phyloP scores from a whole-genome alignment of 768 basidiomycete genomes.

The Pleurotus eryngii region DNA sequence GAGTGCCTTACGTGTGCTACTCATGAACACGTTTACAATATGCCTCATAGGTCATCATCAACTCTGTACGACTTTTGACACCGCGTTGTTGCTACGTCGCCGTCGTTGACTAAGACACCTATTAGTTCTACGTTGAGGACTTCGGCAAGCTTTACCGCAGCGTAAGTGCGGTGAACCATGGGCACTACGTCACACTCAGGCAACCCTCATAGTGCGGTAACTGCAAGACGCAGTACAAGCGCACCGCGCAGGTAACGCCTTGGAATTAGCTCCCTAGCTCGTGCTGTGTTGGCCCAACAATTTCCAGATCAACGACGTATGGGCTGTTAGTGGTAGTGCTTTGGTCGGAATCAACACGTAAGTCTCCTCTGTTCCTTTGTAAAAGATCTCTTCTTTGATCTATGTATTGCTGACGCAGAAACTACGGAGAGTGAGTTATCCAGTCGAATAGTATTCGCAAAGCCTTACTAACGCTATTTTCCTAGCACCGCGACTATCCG shows the following conservation, averaged over 20 bases:
- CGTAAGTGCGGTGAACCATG: constrained; percentile 13
- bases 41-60: constrained; percentile 27
- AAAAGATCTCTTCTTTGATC: too few relatives aligned
- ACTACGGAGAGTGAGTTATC: constrained; percentile 31
- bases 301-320: constrained; percentile 27
- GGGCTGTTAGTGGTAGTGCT: constrained; percentile 28
- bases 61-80: constrained; percentile 20
- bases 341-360: constrained; percentile 32
- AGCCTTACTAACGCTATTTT: too few relatives aligned
- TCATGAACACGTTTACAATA: too few relatives aligned
- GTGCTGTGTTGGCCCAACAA: not conserved
- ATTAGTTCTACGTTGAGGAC: constrained; percentile 36
- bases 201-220: constrained; percentile 25
- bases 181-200: not conserved
- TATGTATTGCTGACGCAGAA: constrained; percentile 14
- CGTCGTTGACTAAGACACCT: not conserved
- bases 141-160: constrained; percentile 37
- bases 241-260: constrained; percentile 16
- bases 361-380: constrained; percentile 4
- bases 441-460: too few relatives aligned
- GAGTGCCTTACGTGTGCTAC: not conserved
- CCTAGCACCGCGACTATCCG: constrained; percentile 29
- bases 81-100: not conserved
- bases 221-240: constrained; percentile 27
- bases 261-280: not conserved